Evolutionary conservation across 2,329 filamentous ascomycete species (phyloP).

Genomic region (Neofusicoccum cordaticola): DNA sequence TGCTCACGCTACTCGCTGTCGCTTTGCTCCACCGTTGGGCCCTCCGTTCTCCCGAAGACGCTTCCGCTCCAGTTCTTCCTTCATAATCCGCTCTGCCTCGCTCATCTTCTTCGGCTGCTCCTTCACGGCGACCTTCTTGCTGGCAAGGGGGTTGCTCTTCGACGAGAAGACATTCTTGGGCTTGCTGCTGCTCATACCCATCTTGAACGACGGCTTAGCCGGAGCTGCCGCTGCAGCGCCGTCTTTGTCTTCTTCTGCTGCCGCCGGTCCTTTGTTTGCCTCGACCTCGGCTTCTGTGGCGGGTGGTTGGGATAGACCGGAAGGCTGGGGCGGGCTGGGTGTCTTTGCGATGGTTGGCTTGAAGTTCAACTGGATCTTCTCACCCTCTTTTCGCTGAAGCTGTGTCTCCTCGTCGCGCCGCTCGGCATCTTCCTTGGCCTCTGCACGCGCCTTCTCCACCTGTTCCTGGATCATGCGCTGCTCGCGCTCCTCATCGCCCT

Average conservation of each 20-base stretch:
- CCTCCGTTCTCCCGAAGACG: slow-evolving; percentile 27
- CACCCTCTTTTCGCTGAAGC: slow-evolving; percentile 45
- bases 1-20: slow-evolving; percentile 8
- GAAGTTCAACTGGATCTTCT: slow-evolving; percentile 34
- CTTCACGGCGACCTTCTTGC: slow-evolving; percentile 58
- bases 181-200: slow-evolving; percentile 2
- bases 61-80: slow-evolving; percentile 50
- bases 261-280: slow-evolving; percentile 36
- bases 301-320: background rate
- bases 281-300: slow-evolving; percentile 11
- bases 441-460: slow-evolving; percentile 55
- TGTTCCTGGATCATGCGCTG: slow-evolving; percentile 79
- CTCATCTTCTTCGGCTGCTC: slow-evolving; percentile 79
- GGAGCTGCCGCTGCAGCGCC: slow-evolving; percentile 19
- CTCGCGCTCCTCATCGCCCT: slow-evolving; percentile 86
- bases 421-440: slow-evolving; percentile 43
- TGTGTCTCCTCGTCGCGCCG: slow-evolving; percentile 43
- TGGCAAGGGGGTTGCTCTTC: slow-evolving; percentile 60
- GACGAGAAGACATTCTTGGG: slow-evolving; percentile 61
- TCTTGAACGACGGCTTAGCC: slow-evolving; percentile 20
- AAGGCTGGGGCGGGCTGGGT: background rate
- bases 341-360: slow-evolving; percentile 25
- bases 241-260: slow-evolving; percentile 22
- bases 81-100: slow-evolving; percentile 86
- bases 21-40: background rate